Evolutionary conservation across 1,284 basidiomycete species (phyloP), one percentile per base, ranked within the genome.

Genomic region (Nidula niveotomentosa): DNA sequence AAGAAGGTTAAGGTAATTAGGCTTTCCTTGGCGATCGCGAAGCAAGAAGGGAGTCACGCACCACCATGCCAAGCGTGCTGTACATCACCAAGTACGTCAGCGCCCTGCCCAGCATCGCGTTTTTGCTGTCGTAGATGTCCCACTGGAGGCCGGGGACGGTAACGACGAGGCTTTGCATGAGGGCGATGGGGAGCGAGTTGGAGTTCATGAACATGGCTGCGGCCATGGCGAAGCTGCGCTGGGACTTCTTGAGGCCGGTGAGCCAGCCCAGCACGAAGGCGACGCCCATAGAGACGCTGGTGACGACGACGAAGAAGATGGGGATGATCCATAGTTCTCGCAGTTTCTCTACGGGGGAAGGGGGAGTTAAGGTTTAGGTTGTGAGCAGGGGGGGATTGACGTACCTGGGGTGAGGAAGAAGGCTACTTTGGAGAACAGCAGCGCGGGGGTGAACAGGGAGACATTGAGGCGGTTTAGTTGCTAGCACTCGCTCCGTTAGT

Each of bases 391-490:
- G 49, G 53, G 46, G 8, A 52, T 33, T 17, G 15, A 64, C 78
- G 34, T 62, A 81, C 88, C 82, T 67, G 88, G 88, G 0, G 86
- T 83, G 23, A 90, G 71, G 69, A 85, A 89, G 70, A 92, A 91
- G 0, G 94, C 90, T 18, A 96, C 94, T 76, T 97, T 98, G 37
- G 92, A 94, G 73, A 97, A 97, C 30, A 97, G 79, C 15, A 98
- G 83, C 0, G 91, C 90, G 0, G 95, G 95, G 0, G 95, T 98
- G 74, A 97, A 96, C 37, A 97, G 81, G 0, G 91, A 91, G 30
- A 97, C 84, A 67, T 94, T 94, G 52, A 94, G 75, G 36, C 81
- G 77, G 62, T 92, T 93, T 18, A 93, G 72, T 82, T 88, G 83
- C 88, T 92, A 66, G 10, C 53, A 36, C 56, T 58, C 36, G 33